These are phyloP conservation scores for Pythium dissotocum DNA, from an alignment of 352 stramenopile genomes.

Conservation along the genomic window DNA sequence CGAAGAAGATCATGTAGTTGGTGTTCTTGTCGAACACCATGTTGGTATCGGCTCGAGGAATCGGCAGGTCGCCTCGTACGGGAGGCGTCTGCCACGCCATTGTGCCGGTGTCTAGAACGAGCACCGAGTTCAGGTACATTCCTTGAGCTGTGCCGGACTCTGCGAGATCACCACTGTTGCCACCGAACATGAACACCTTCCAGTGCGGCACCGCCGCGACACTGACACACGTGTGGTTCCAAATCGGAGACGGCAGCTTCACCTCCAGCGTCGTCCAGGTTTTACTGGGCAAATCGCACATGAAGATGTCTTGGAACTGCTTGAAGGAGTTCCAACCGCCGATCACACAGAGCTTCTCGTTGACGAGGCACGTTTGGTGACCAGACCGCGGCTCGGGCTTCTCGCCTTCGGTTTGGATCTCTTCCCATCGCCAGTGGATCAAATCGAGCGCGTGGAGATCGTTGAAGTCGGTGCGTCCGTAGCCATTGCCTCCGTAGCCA, in stretches of 20 bases:
- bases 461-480: constrained; percentile 94
- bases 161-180: constrained; percentile 93
- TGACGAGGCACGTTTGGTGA: constrained; percentile 90
- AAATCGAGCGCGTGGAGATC: constrained; percentile 93
- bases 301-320: constrained; percentile 96
- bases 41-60: constrained; percentile 90
- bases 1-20: constrained; percentile 94
- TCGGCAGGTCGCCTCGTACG: constrained; percentile 78
- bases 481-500: constrained; percentile 95
- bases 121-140: constrained; percentile 88
- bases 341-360: constrained; percentile 93
- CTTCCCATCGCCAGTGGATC: constrained; percentile 90
- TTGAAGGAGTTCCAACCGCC: constrained; percentile 96
- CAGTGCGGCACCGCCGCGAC: constrained; percentile 95
- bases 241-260: constrained; percentile 72
- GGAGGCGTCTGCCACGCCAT: constrained; percentile 74
- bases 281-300: constrained; percentile 87
- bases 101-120: constrained; percentile 91
- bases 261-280: constrained; percentile 82
- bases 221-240: constrained; percentile 94
- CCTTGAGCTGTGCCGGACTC: constrained; percentile 87
- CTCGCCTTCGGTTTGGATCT: constrained; percentile 84
- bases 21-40: constrained; percentile 92
- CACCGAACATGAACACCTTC: constrained; percentile 98
- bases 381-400: constrained; percentile 92